phyloP scores from a whole-genome alignment of 1,139 yeast genomes.

The Hemisphaericaspora subhashii region DNA sequence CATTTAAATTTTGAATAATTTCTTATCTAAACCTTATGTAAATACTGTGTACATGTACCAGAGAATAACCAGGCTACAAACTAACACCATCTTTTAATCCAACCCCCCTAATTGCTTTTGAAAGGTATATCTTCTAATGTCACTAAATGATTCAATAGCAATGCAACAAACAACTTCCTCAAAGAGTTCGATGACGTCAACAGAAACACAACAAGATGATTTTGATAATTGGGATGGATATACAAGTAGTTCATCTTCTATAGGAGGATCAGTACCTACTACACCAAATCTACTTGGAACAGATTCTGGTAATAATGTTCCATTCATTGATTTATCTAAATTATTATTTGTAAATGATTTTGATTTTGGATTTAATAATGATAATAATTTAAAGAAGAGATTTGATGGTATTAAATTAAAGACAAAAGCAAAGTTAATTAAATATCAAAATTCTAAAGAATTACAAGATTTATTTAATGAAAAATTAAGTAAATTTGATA shows the following conservation, averaged over 20 bases:
- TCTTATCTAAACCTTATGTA: no score
- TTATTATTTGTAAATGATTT: conserved; percentile 42
- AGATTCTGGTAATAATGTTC: conserved; percentile 35
- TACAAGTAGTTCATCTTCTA: background rate
- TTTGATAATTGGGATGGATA: background rate
- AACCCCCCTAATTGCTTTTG: background rate
- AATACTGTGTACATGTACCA: no score
- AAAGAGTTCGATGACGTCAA: background rate
- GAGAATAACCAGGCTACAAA: no score
- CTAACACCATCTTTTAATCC: no score
- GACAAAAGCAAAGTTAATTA: conserved; percentile 34
- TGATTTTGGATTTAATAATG: conserved; percentile 45
- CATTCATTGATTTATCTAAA: conserved; percentile 39
- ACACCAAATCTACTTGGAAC: conserved; percentile 21
- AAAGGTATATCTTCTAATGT: no score
- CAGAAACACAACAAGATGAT: background rate
- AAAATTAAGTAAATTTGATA: conserved; percentile 57
- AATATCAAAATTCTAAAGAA: conserved; percentile 23
- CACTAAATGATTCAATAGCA: background rate
- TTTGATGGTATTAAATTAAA: conserved; percentile 35
- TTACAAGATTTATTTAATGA: conserved; percentile 36
- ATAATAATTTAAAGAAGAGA: conserved; percentile 35
- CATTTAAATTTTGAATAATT: no score
- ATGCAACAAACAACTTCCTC: background rate
- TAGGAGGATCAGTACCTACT: background rate